Evolutionary conservation across 768 basidiomycete genomes (phyloP).

Genomic region (Russula sp.): DNA sequence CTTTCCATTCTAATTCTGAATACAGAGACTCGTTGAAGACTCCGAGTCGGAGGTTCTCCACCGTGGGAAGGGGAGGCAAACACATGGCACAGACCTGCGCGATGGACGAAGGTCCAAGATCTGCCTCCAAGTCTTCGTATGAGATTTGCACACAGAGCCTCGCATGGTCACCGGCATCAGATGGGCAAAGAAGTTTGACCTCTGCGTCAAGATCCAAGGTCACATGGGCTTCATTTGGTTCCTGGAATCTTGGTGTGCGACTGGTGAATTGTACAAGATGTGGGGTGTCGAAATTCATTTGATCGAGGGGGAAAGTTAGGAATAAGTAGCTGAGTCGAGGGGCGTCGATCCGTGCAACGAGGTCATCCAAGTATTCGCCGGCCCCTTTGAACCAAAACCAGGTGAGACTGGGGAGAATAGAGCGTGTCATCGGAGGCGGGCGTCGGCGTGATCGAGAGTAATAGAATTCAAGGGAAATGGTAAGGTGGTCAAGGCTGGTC

Average conservation of each 20-base stretch:
- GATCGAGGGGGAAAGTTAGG: neutral
- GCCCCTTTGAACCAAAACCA: neutral
- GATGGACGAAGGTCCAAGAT: neutral
- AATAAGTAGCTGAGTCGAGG: neutral
- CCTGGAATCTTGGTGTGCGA: neutral
- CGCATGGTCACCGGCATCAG: neutral
- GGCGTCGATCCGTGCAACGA: neutral
- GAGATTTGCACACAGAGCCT: neutral
- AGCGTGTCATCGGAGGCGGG: neutral
- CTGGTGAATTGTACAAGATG: neutral
- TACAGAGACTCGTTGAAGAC: too few relatives aligned
- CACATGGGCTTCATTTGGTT: neutral
- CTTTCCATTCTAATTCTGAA: neutral
- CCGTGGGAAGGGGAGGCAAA: neutral
- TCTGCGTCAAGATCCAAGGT: rapidly evolving
- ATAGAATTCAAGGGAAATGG: too few relatives aligned
- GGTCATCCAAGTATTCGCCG: too few relatives aligned
- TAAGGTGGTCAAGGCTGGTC: too few relatives aligned
- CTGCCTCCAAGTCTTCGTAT: neutral
- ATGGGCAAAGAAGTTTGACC: neutral
- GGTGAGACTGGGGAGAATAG: neutral
- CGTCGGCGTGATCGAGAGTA: too few relatives aligned
- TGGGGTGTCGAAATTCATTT: neutral
- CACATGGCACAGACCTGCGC: neutral
- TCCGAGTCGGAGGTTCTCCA: neutral